phyloP scores from a whole-genome alignment of 2,329 filamentous ascomycete genomes.

The Cercospora berteroae region DNA sequence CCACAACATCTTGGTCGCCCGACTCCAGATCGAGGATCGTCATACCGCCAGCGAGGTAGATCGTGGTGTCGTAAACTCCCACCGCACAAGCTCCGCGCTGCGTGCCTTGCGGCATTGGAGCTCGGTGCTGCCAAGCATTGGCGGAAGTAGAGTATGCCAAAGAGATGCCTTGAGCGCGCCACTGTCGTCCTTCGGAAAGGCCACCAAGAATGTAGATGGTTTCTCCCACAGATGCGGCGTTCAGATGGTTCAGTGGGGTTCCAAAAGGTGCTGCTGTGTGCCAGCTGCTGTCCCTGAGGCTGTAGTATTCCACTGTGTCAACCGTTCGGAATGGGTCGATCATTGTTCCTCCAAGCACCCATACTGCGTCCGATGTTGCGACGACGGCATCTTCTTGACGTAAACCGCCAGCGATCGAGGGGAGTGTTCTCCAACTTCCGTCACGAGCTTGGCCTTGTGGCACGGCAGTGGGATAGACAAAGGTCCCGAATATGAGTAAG shows the following conservation, averaged over 20 bases:
- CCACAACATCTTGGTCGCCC: constrained; percentile 2
- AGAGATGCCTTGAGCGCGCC: constrained; percentile 5
- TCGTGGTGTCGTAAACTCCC: constrained; percentile 6
- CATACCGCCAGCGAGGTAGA: constrained; percentile 17
- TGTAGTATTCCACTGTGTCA: constrained; percentile 12
- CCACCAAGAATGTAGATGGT: constrained; percentile 12
- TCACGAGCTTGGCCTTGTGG: not conserved
- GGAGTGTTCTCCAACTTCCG: constrained; percentile 4
- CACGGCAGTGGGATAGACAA: not conserved
- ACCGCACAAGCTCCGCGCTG: constrained; percentile 14
- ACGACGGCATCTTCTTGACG: constrained; percentile 15
- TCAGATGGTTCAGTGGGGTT: constrained; percentile 10
- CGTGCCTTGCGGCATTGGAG: constrained; percentile 7
- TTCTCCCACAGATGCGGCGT: constrained; percentile 3
- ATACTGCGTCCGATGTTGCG: constrained; percentile 8
- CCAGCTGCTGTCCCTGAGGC: constrained; percentile 2
- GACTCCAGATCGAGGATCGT: not conserved
- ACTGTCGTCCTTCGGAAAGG: not conserved
- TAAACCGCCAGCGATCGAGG: not conserved
- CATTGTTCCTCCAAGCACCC: constrained; percentile 6
- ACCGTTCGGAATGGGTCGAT: not conserved
- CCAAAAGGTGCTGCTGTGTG: constrained; percentile 6
- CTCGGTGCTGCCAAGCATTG: not conserved
- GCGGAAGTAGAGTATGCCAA: not conserved
- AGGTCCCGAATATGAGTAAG: not conserved